A percentile compares a stretch with the other conserved stretches of the same genome.
Evolutionary conservation across 352 stramenopile species (phyloP).

Genomic region (Pythium aquatile): DNA sequence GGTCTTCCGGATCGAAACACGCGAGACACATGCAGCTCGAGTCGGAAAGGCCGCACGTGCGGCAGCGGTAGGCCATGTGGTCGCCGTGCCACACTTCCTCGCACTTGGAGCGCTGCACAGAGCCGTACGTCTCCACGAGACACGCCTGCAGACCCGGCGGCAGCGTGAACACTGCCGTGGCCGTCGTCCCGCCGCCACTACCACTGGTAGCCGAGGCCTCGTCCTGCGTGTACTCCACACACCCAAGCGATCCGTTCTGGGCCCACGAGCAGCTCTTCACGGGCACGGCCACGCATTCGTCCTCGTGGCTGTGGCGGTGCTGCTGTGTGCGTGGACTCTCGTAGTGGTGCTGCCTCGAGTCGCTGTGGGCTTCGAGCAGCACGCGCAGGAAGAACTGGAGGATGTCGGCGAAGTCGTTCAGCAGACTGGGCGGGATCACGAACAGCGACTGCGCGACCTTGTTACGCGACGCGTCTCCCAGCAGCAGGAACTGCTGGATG

Average conservation of each 20-base stretch:
- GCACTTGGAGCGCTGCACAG: conserved; percentile 72
- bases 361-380: conserved; percentile 51
- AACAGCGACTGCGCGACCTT: conserved; percentile 47
- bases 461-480: conserved; percentile 39
- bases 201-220: conserved; percentile 18
- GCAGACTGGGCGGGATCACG: conserved; percentile 36
- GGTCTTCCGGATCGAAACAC: conserved; percentile 77
- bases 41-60: conserved; percentile 80
- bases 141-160: conserved; percentile 47
- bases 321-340: background rate
- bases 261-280: conserved; percentile 32
- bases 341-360: conserved; percentile 25
- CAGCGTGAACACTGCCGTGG: conserved; percentile 33
- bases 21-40: conserved; percentile 85
- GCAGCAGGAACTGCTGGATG: conserved; percentile 39
- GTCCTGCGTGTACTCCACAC: conserved; percentile 36
- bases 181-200: background rate
- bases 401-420: conserved; percentile 46
- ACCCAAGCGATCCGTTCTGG: conserved; percentile 35
- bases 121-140: conserved; percentile 52
- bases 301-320: background rate
- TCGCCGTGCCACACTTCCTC: conserved; percentile 87
- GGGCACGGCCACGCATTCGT: conserved; percentile 2
- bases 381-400: conserved; percentile 69
- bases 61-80: conserved; percentile 85